Evolutionary conservation across 1,284 basidiomycete species (phyloP).

Genomic region (Cryptococcus amylolentus): DNA sequence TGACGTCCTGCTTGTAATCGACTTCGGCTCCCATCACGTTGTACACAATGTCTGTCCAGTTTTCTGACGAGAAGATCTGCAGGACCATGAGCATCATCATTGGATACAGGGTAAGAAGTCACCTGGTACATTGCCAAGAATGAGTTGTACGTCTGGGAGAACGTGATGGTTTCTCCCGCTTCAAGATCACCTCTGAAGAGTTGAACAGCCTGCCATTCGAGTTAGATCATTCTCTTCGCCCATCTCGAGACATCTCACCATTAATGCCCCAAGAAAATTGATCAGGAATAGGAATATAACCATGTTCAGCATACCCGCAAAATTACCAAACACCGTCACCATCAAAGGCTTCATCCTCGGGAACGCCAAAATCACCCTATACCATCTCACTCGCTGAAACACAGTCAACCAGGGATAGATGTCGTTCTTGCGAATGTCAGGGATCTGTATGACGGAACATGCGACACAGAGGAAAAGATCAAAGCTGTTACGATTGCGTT

Average conservation of each 20-base stretch:
- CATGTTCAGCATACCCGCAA: slow-evolving; percentile 91
- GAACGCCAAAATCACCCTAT: slow-evolving; percentile 73
- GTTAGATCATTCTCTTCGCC: background rate
- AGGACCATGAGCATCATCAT: slow-evolving; percentile 1
- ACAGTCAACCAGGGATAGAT: slow-evolving; percentile 89
- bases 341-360: slow-evolving; percentile 43
- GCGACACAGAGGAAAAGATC: slow-evolving; percentile 79
- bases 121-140: slow-evolving; percentile 81
- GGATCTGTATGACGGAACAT: slow-evolving; percentile 81
- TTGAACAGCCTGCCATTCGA: slow-evolving; percentile 41
- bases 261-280: slow-evolving; percentile 80
- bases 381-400: slow-evolving; percentile 85
- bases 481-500: slow-evolving; percentile 64
- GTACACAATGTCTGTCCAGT: slow-evolving; percentile 88
- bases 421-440: slow-evolving; percentile 62
- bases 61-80: slow-evolving; percentile 91
- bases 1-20: slow-evolving; percentile 65
- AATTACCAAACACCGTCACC: slow-evolving; percentile 79
- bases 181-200: slow-evolving; percentile 71
- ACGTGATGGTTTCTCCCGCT: slow-evolving; percentile 60
- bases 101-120: slow-evolving; percentile 5
- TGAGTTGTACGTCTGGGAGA: slow-evolving; percentile 82
- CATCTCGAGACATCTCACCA: slow-evolving; percentile 57
- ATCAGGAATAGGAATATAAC: slow-evolving; percentile 84
- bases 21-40: slow-evolving; percentile 61